A percentile compares a stretch with the other conserved stretches of the same genome.
These are phyloP conservation scores for Edaphochlamys debaryana DNA, from an alignment of 139 green algal species.

Conservation along the genomic window DNA sequence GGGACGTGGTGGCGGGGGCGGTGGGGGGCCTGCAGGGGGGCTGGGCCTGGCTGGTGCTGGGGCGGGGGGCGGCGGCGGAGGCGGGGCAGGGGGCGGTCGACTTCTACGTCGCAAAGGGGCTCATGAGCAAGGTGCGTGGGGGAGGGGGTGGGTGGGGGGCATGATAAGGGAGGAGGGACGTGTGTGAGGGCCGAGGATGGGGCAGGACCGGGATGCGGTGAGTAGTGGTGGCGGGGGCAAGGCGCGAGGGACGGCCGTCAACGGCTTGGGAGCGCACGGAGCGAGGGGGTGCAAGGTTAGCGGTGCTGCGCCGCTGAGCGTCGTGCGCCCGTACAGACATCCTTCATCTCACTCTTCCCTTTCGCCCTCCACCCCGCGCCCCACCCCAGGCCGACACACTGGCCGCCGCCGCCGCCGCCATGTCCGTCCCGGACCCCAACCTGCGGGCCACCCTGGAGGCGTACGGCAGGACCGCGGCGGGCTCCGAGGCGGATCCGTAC, in stretches of 20 bases:
- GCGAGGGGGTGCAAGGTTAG: too few relatives aligned
- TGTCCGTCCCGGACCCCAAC: constrained; percentile 26
- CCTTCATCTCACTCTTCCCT: too few relatives aligned
- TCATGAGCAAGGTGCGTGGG: constrained; percentile 63
- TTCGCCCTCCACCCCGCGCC: neutral
- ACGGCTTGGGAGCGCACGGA: too few relatives aligned
- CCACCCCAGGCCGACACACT: neutral
- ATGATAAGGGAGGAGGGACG: too few relatives aligned
- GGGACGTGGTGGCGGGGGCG: constrained; percentile 13
- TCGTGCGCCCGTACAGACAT: too few relatives aligned
- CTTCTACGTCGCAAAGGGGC: constrained; percentile 72
- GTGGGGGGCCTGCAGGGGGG: constrained; percentile 2
- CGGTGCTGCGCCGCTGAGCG: too few relatives aligned
- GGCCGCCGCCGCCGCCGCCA: neutral
- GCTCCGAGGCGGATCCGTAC: constrained; percentile 46
- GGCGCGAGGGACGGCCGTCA: too few relatives aligned
- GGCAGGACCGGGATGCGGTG: too few relatives aligned
- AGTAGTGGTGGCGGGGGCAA: too few relatives aligned
- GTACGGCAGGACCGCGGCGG: constrained; percentile 55
- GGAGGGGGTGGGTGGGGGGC: too few relatives aligned
- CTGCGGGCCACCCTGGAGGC: constrained; percentile 58
- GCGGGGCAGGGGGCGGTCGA: constrained; percentile 66
- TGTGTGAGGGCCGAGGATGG: too few relatives aligned
- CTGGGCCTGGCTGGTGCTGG: constrained; percentile 66
- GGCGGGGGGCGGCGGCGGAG: constrained; percentile 31